Percentiles rank a stretch among this genome's conserved stretches.
Conservation (phyloP, 73 alveolate species). For the Urostyla sp. region DNA sequence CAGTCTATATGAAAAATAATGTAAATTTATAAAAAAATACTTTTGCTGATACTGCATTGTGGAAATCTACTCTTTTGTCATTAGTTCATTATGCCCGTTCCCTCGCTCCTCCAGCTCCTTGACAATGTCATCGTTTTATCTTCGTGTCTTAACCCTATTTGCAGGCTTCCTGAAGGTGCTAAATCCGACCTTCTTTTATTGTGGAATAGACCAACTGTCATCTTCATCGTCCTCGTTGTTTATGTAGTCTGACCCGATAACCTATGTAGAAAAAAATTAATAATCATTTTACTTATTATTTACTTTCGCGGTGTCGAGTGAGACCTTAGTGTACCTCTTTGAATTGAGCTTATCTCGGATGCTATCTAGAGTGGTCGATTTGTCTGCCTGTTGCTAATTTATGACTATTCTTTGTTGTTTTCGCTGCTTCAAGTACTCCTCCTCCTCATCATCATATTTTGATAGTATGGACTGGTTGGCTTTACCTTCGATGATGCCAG, state of each 20-base stretch:
- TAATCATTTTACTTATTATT: background rate
- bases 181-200: background rate
- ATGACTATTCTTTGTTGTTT: background rate
- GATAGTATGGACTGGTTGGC: constrained; percentile 27
- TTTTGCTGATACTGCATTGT: too few species aligned
- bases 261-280: background rate
- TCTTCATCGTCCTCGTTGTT: background rate
- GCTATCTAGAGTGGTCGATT: background rate
- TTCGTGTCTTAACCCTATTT: too few species aligned
- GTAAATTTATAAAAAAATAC: too few species aligned
- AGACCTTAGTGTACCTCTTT: constrained; percentile 30
- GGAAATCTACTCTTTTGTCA: too few species aligned
- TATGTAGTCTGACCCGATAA: constrained; percentile 45
- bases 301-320: constrained; percentile 53
- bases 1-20: too few species aligned
- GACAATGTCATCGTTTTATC: too few species aligned
- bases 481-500: background rate
- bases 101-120: too few species aligned
- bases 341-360: constrained; percentile 47
- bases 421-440: constrained; percentile 26
- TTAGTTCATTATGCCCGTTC: too few species aligned
- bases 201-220: background rate
- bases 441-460: constrained; percentile 65
- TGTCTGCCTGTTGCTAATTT: constrained; percentile 20
- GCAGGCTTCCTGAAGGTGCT: background rate